Conservation (phyloP, 768 basidiomycete species). For the Scleroderma bovista region DNA sequence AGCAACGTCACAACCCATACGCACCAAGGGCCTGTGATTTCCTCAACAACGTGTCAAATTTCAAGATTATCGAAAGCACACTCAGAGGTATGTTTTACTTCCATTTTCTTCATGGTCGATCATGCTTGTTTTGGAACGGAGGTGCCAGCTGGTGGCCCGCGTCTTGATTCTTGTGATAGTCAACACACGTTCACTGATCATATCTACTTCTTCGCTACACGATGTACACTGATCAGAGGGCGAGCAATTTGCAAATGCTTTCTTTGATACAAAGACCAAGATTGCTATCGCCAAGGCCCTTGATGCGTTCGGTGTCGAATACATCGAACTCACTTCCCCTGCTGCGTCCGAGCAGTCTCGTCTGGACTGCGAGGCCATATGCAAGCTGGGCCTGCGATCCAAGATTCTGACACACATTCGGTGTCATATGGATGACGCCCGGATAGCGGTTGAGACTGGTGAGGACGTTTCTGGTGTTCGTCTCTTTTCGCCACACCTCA, state of each 20-base stretch:
- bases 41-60: conserved; percentile 87
- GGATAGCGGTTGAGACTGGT: conserved; percentile 98
- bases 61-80: conserved; percentile 96
- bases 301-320: conserved; percentile 98
- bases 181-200: neutral
- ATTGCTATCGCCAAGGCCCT: conserved; percentile 98
- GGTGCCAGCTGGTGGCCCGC: neutral
- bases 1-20: conserved; percentile 66
- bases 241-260: conserved; percentile 98
- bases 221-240: conserved; percentile 58
- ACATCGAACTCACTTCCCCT: conserved; percentile 98
- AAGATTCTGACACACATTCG: conserved; percentile 99
- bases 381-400: conserved; percentile 93
- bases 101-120: neutral
- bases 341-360: conserved; percentile 96
- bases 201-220: conserved; percentile 3
- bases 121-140: neutral
- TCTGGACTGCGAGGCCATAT: conserved; percentile 93
- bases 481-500: neutral
- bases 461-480: conserved; percentile 12
- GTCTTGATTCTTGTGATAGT: neutral
- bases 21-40: conserved; percentile 90
- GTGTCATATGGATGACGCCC: conserved; percentile 99
- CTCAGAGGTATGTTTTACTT: conserved; percentile 54
- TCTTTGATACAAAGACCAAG: conserved; percentile 99